Percentiles rank a stretch among this genome's conserved stretches.
Conservation (phyloP, 2,329 filamentous ascomycete species). For the Pseudogymnoascus sp. region DNA sequence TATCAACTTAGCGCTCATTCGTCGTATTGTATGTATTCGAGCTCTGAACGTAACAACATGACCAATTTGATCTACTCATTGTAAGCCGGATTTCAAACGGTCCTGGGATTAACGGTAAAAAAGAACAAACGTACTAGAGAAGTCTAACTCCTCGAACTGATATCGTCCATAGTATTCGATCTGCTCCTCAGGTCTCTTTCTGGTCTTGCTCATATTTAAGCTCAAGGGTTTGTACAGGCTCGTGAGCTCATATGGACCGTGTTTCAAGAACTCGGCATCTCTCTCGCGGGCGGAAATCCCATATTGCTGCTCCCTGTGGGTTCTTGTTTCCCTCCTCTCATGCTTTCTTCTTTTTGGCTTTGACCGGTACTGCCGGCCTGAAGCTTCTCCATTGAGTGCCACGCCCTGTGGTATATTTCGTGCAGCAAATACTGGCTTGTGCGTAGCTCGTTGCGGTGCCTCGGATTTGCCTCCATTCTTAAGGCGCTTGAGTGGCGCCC, state of each 20-base stretch:
- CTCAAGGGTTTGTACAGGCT: slow-evolving; percentile 27
- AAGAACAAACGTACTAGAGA: slow-evolving; percentile 19
- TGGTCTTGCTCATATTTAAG: slow-evolving; percentile 29
- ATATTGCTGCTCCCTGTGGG: not conserved
- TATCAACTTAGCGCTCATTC: slow-evolving; percentile 72
- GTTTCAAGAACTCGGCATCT: slow-evolving; percentile 24
- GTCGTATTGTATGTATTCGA: slow-evolving; percentile 69
- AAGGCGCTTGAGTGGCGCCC: not conserved
- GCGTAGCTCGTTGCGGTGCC: not conserved
- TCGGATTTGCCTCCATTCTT: not conserved
- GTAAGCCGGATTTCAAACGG: not conserved
- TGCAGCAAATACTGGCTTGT: not conserved
- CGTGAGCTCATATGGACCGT: slow-evolving; percentile 24
- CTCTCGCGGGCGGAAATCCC: not conserved
- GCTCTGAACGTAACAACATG: slow-evolving; percentile 49
- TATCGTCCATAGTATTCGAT: slow-evolving; percentile 10
- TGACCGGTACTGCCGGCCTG: not conserved
- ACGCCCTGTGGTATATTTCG: not conserved
- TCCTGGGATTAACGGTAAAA: not conserved
- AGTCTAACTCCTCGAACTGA: slow-evolving; percentile 28
- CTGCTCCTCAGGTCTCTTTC: slow-evolving; percentile 24
- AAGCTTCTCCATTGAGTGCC: not conserved
- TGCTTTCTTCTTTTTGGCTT: not conserved
- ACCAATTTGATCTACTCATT: slow-evolving; percentile 22
- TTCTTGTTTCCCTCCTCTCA: not conserved